Base-by-base conservation (phyloP, 257 asterid genomes). In the Salvia hispanica region DNA sequence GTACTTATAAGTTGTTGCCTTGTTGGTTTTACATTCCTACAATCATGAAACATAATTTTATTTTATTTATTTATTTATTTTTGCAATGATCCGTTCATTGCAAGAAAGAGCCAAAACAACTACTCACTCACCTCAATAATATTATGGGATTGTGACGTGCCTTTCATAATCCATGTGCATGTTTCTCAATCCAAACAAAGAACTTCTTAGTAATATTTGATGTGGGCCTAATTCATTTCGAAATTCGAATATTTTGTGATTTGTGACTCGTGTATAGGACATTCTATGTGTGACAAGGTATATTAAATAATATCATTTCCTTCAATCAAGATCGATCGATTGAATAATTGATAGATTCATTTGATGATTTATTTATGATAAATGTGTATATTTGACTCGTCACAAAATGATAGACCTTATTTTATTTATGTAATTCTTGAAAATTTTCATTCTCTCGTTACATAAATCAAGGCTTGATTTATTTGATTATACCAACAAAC, bases 111-210 rank as follows among this genome's bases (percentile, higher is more conserved):
- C 57, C 76, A 71, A 72, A 57, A 21, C 9, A 57, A 48, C 40
- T 39, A 39, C 12, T 40, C 52, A 43, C 75, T 21, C 25, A 21
- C 2, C n/a, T 21, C 37, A 42, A 18, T 7, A 44, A 10, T 45
- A 52, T 13, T 7, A 47, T 72, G 45, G 60, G 63, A 72, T 57
- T 57, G 11, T 25, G 72, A 64, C 42, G 34, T 33, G 36, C 37
- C 61, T 55, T 36, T 55, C 55, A n/a, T 72, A 39, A 72, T 64
- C 62, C 77, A 65, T 66, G 68, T 65, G 77, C 55, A 58, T 14
- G 28, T 57, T 6, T 72, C 15, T 36, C 25, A 51, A 58, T 66
- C 10, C 43, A 42, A 51, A 50, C 63, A 72, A 71, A 60, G 47
- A 70, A 58, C 21, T 14, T 11, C 40, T 59, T 9, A 14, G 18